A percentile compares a stretch with the other conserved stretches of the same genome.
Evolutionary conservation across 1,284 basidiomycete genomes (phyloP).

Genomic region (Cystobasidium pallidum): DNA sequence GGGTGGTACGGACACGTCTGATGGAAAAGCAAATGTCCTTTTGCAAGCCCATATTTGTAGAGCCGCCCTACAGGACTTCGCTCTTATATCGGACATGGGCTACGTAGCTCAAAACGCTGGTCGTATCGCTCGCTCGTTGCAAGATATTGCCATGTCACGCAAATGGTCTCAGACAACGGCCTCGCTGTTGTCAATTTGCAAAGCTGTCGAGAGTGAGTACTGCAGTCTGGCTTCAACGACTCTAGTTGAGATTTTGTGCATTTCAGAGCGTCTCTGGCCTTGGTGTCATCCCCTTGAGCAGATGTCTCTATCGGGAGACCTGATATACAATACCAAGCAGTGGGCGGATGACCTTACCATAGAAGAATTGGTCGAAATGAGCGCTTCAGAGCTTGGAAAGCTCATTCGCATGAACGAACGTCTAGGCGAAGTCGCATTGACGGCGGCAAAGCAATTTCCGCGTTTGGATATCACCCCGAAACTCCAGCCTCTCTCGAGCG

Average conservation of each 20-base stretch:
- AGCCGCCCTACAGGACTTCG: slow-evolving; percentile 86
- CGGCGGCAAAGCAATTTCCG: slow-evolving; percentile 86
- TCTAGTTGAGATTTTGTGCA: neutral
- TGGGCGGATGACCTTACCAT: slow-evolving; percentile 85
- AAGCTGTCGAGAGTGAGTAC: slow-evolving; percentile 60
- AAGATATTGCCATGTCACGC: slow-evolving; percentile 89
- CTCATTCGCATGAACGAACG: slow-evolving; percentile 84
- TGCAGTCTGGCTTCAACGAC: neutral
- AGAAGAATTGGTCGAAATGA: slow-evolving; percentile 73
- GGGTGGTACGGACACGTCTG: slow-evolving; percentile 75
- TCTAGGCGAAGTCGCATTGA: slow-evolving; percentile 77
- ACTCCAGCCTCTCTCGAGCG: slow-evolving; percentile 76
- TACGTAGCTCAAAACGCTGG: slow-evolving; percentile 80
- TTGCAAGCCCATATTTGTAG: slow-evolving; percentile 88
- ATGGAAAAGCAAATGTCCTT: slow-evolving; percentile 94
- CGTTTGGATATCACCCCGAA: slow-evolving; percentile 69
- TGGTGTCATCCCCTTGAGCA: slow-evolving; percentile 91
- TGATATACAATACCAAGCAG: slow-evolving; percentile 75
- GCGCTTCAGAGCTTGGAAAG: slow-evolving; percentile 74
- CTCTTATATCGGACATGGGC: slow-evolving; percentile 90
- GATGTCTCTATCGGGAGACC: slow-evolving; percentile 72
- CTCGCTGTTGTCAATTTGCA: slow-evolving; percentile 87
- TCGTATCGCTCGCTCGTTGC: slow-evolving; percentile 86
- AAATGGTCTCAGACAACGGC: slow-evolving; percentile 84
- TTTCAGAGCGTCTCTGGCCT: slow-evolving; percentile 78